These are phyloP conservation scores for Oryza australiensis DNA, from an alignment of 176 grass and related monocot genomes.

Conservation along the genomic window DNA sequence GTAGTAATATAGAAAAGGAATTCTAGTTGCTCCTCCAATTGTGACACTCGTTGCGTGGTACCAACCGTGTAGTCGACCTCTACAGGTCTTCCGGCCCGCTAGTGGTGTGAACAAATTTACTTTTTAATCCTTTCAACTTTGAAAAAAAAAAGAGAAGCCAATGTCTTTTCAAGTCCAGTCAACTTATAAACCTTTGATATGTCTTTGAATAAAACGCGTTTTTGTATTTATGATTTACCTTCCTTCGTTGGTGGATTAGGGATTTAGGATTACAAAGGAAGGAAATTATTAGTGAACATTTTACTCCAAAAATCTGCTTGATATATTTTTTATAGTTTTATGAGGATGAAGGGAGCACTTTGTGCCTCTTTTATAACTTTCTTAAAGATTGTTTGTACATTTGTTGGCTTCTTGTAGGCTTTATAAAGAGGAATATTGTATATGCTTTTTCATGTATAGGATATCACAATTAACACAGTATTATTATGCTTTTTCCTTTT, in stretches of 20 bases:
- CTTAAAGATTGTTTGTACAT: neutral
- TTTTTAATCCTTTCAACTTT: neutral
- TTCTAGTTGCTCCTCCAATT: neutral
- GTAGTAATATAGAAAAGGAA: neutral
- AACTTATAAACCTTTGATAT: neutral
- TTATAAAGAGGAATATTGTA: neutral
- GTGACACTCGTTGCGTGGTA: neutral
- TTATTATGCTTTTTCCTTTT: neutral
- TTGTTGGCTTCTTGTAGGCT: neutral
- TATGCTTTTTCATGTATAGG: neutral
- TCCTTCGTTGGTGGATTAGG: neutral
- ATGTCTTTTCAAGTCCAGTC: neutral
- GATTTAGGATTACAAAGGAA: neutral
- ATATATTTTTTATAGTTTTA: neutral
- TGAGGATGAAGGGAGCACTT: neutral
- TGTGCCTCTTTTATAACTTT: neutral
- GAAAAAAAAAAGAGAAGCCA: neutral
- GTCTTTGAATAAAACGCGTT: neutral
- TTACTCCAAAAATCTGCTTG: neutral
- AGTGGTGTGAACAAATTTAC: neutral
- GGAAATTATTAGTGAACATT: neutral
- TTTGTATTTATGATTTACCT: neutral
- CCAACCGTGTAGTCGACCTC: neutral
- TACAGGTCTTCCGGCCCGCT: neutral
- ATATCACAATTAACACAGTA: neutral